Evolutionary conservation across 1,284 basidiomycete species (phyloP).

Genomic region (Apiotrichum sp.): DNA sequence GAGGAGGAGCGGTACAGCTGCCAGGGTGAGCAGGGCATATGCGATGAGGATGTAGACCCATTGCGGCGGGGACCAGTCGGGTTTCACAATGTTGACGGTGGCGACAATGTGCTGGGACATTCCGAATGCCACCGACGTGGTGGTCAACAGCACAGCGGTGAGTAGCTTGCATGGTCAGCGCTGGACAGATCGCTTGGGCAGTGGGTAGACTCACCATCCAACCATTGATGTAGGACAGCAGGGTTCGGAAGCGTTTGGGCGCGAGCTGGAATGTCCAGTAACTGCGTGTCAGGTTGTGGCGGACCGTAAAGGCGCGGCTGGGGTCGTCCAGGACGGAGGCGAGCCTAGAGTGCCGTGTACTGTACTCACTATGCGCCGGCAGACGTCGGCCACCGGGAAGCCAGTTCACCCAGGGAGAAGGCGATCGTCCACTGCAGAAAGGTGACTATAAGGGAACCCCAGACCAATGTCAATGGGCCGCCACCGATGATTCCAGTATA

Average conservation of each 20-base stretch:
- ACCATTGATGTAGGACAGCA: constrained; percentile 16
- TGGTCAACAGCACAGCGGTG: constrained; percentile 11
- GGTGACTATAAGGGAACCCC: constrained; percentile 13
- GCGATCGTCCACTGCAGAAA: constrained; percentile 9
- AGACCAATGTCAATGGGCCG: constrained; percentile 11
- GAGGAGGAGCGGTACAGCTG: constrained; percentile 8
- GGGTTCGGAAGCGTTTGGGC: constrained; percentile 6
- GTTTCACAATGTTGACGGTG: constrained; percentile 10
- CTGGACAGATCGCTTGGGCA: too few relatives aligned
- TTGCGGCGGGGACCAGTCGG: constrained; percentile 11
- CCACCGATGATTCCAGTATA: constrained; percentile 10
- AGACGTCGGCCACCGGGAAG: constrained; percentile 13
- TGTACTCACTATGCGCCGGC: constrained; percentile 12
- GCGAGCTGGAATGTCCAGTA: constrained; percentile 19
- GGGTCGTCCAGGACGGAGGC: not conserved
- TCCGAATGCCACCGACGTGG: constrained; percentile 11
- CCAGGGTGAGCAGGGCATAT: constrained; percentile 7
- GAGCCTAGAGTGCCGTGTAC: too few relatives aligned
- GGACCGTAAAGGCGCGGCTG: not conserved
- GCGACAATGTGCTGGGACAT: constrained; percentile 14
- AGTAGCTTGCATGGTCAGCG: not conserved
- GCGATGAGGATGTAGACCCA: constrained; percentile 14
- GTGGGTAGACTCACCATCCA: constrained; percentile 2
- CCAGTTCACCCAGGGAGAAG: constrained; percentile 12
- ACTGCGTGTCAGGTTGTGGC: not conserved